Percentiles rank a stretch among this genome's conserved stretches.
Conservation (phyloP, 345 rosid genomes). For the Populus ilicifolia region DNA sequence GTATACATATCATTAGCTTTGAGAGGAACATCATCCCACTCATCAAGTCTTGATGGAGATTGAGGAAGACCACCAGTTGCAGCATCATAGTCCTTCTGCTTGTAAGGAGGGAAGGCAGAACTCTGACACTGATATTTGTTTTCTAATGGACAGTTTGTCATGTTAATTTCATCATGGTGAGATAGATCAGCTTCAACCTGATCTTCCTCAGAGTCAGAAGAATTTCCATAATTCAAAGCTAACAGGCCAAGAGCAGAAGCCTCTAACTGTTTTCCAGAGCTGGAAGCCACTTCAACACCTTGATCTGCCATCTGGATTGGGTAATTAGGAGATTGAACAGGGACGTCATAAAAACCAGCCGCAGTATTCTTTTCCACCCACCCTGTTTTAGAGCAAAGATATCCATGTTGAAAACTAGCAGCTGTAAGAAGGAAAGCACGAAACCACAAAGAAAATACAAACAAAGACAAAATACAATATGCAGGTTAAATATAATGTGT, state of each 20-base stretch:
- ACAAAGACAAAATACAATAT: background rate
- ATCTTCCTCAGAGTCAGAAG: slow-evolving; percentile 90
- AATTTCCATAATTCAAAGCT: slow-evolving; percentile 77
- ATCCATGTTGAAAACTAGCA: slow-evolving; percentile 10
- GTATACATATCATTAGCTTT: slow-evolving; percentile 24
- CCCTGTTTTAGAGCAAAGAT: slow-evolving; percentile 38
- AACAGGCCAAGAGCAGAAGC: slow-evolving; percentile 71
- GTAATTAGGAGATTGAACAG: slow-evolving; percentile 41
- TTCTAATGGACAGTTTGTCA: slow-evolving; percentile 21
- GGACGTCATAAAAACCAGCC: slow-evolving; percentile 38
- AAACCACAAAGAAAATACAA: background rate
- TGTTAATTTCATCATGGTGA: slow-evolving; percentile 26
- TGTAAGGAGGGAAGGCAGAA: slow-evolving; percentile 18
- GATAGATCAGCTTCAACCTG: slow-evolving; percentile 35
- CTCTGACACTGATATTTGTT: slow-evolving; percentile 21
- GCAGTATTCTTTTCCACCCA: slow-evolving; percentile 27
- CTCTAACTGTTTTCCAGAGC: slow-evolving; percentile 25
- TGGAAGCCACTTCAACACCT: slow-evolving; percentile 32
- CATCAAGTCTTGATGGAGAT: slow-evolving; percentile 19
- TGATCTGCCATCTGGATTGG: slow-evolving; percentile 30
- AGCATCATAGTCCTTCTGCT: slow-evolving; percentile 24
- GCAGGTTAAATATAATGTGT: slow-evolving; percentile 5
- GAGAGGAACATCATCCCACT: slow-evolving; percentile 29
- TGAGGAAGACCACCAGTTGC: slow-evolving; percentile 15
- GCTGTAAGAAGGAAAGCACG: background rate